Percentiles rank a stretch among this genome's conserved stretches.
Conservation (phyloP, 768 basidiomycete species). For the Tulasnella sp. region DNA sequence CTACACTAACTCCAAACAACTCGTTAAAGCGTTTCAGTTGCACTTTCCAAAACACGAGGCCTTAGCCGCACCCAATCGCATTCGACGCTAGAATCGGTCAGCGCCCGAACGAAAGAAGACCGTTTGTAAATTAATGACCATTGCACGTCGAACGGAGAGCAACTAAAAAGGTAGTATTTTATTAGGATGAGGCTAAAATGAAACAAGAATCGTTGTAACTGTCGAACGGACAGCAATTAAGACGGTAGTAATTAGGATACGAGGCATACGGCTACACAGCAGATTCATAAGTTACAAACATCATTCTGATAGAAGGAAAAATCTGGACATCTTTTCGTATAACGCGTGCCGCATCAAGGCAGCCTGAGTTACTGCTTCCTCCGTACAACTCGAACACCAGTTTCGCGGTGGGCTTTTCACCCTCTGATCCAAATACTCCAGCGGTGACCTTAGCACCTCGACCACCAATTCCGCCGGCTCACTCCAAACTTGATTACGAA, state of each 20-base stretch:
- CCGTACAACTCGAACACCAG: not conserved
- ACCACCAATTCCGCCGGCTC: slow-evolving; percentile 10
- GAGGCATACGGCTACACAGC: not conserved
- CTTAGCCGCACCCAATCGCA: not conserved
- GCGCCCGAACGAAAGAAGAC: not conserved
- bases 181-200: not conserved
- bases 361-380: not conserved
- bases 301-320: slow-evolving; percentile 12
- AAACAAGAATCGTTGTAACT: not conserved
- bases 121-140: too few species aligned
- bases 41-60: not conserved
- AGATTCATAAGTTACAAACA: not conserved
- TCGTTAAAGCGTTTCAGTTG: not conserved
- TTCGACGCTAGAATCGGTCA: not conserved
- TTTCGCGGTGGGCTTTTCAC: slow-evolving; percentile 2
- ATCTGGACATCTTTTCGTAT: not conserved
- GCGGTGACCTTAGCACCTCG: not conserved
- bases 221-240: too few species aligned
- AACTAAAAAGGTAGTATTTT: not conserved
- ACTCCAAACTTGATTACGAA: too few species aligned
- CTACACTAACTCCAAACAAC: not conserved
- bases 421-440: slow-evolving; percentile 9
- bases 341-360: slow-evolving; percentile 16
- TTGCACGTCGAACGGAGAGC: not conserved
- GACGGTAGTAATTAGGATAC: too few species aligned